Evolutionary conservation across 2,329 filamentous ascomycete species (phyloP).

Genomic region (Ophiostoma populinum): DNA sequence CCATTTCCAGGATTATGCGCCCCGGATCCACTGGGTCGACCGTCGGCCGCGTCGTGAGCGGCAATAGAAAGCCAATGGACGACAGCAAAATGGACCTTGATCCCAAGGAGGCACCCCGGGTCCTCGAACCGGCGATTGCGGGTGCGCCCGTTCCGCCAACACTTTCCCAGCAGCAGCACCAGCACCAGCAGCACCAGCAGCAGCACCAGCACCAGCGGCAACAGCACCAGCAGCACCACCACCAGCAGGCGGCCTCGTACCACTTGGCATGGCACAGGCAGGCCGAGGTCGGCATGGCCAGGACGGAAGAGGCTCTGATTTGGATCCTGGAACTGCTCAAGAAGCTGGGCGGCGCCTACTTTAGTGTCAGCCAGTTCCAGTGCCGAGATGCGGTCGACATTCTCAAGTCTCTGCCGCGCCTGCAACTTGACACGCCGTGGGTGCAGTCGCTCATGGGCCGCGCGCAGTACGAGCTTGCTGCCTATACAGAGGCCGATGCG

Average conservation of each 20-base stretch:
- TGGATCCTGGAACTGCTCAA: slow-evolving; percentile 66
- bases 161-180: slow-evolving; percentile 7
- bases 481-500: slow-evolving; percentile 73
- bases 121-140: slow-evolving; percentile 7
- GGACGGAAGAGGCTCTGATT: slow-evolving; percentile 57
- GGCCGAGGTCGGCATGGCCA: slow-evolving; percentile 36
- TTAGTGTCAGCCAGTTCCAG: slow-evolving; percentile 60
- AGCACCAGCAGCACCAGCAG: slow-evolving; percentile 1
- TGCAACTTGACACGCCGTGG: slow-evolving; percentile 83
- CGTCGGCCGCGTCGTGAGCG: slow-evolving; percentile 75
- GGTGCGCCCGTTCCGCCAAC: background rate
- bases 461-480: slow-evolving; percentile 77
- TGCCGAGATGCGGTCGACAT: slow-evolving; percentile 60
- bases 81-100: slow-evolving; percentile 54
- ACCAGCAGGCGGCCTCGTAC: background rate
- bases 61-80: slow-evolving; percentile 61
- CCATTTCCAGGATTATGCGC: slow-evolving; percentile 47
- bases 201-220: slow-evolving; percentile 3
- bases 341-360: slow-evolving; percentile 68
- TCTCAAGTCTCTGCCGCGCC: slow-evolving; percentile 51
- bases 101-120: slow-evolving; percentile 34
- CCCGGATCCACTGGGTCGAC: slow-evolving; percentile 48
- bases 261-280: slow-evolving; percentile 17
- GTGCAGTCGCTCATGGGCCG: slow-evolving; percentile 81
- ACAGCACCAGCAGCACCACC: background rate